Conservation (phyloP, 225 moss, liverwort and hornwort species). For the Neckera pumila region DNA sequence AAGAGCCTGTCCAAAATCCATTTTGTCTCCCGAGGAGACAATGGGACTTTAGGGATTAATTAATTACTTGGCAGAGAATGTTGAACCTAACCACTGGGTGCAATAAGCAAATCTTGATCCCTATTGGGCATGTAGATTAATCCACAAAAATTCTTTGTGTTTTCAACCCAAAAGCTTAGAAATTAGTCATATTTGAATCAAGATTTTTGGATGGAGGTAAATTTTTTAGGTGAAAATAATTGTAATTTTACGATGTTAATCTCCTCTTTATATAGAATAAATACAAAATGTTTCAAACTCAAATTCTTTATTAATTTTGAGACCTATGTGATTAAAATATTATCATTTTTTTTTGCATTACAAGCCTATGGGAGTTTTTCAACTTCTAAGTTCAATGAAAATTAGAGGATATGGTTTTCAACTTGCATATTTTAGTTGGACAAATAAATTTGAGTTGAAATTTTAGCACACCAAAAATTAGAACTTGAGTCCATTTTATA, state of each 20-base stretch:
- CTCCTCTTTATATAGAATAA: neutral
- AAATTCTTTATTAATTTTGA: neutral
- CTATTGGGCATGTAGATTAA: neutral
- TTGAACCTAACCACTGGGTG: fast-evolving
- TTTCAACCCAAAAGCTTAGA: fast-evolving
- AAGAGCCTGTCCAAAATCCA: no score
- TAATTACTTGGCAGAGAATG: neutral
- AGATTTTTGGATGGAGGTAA: neutral
- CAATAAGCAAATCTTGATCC: neutral
- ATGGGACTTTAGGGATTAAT: no score
- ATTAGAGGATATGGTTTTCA: neutral
- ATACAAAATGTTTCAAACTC: neutral
- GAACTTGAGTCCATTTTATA: no score
- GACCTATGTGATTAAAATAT: neutral
- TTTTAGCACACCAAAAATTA: no score
- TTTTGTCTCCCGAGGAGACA: no score
- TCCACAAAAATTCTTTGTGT: neutral
- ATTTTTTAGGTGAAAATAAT: neutral
- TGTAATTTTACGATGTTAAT: neutral
- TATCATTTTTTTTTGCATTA: neutral
- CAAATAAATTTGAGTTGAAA: no score
- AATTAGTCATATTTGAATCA: neutral
- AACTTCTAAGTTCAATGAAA: neutral
- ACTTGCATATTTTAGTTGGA: no score
- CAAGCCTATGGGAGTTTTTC: neutral